These are phyloP conservation scores for Tolypocladium album DNA, from an alignment of 2,329 filamentous ascomycete species.

Conservation along the genomic window DNA sequence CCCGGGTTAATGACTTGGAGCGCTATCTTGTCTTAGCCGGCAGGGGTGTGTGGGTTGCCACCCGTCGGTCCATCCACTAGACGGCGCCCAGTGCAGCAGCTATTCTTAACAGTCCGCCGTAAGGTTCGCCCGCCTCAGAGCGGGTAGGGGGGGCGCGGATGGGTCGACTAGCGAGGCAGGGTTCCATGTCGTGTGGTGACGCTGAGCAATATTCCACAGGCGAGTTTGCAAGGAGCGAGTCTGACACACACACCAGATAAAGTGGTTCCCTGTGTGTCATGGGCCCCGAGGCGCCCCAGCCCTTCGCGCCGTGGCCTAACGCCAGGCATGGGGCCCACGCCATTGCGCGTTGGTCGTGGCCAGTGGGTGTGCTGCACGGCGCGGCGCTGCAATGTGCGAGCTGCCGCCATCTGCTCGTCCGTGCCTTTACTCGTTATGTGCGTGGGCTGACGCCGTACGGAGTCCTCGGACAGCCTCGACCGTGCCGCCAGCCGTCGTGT, in stretches of 20 bases:
- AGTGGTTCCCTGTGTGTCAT: conserved; percentile 24
- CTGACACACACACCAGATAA: conserved; percentile 39
- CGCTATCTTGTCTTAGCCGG: conserved; percentile 19
- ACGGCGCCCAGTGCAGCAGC: conserved; percentile 23
- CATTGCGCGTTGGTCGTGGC: neutral
- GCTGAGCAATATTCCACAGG: conserved; percentile 39
- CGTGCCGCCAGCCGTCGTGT: conserved; percentile 1
- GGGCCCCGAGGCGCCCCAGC: conserved; percentile 10
- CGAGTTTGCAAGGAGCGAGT: conserved; percentile 23
- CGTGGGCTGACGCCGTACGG: neutral
- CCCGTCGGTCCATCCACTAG: neutral
- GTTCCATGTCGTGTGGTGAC: conserved; percentile 27
- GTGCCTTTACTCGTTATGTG: neutral
- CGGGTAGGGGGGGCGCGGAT: conserved; percentile 5
- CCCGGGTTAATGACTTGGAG: conserved; percentile 23
- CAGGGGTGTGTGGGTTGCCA: conserved; percentile 10
- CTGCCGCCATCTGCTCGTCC: neutral
- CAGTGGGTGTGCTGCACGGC: neutral
- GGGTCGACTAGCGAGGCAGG: conserved; percentile 18
- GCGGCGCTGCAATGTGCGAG: neutral
- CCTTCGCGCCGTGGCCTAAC: conserved; percentile 18
- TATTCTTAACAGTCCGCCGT: conserved; percentile 30
- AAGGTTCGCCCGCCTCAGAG: conserved; percentile 20
- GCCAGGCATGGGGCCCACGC: conserved; percentile 8
- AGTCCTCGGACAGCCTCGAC: conserved; percentile 4